Conservation (phyloP, 108 stramenopile species). For the Skeletonema potamos region DNA sequence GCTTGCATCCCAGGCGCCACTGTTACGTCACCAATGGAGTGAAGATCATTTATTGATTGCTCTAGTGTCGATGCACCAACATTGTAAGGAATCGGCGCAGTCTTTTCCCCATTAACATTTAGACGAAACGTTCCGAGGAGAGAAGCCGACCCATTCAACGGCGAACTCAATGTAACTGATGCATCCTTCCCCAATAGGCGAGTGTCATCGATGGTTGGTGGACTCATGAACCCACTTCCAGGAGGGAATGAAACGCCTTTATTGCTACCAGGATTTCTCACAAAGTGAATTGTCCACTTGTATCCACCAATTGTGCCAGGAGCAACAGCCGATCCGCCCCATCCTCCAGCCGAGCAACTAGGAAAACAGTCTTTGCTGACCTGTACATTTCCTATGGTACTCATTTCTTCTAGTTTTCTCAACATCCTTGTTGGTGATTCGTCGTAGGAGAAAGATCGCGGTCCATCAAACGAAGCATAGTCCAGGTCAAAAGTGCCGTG, state of each 20-base stretch:
- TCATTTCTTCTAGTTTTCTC: conserved; percentile 77
- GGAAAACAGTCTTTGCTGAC: conserved; percentile 70
- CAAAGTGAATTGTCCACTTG: conserved; percentile 73
- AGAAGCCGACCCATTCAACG: conserved; percentile 49
- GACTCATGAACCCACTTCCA: conserved; percentile 73
- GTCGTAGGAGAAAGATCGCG: conserved; percentile 57
- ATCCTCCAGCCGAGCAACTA: conserved; percentile 59
- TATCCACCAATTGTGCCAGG: conserved; percentile 71
- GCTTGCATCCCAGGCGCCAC: conserved; percentile 33
- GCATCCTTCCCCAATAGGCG: conserved; percentile 53
- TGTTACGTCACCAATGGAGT: conserved; percentile 57
- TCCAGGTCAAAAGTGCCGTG: conserved; percentile 65
- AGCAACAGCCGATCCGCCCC: conserved; percentile 64
- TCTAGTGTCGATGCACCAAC: conserved; percentile 43
- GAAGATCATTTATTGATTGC: conserved; percentile 57
- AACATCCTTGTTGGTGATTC: conserved; percentile 52
- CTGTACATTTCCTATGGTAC: conserved; percentile 59
- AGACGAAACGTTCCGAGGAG: conserved; percentile 38
- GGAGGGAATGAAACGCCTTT: conserved; percentile 77
- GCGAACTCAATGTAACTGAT: conserved; percentile 22
- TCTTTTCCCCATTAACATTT: conserved; percentile 37
- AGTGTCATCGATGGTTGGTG: conserved; percentile 45
- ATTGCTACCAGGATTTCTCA: conserved; percentile 65
- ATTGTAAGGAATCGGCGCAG: conserved; percentile 54
- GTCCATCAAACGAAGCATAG: conserved; percentile 36